phyloP scores from a whole-genome alignment of 805 yeast genomes.

The Suhomyces tanzawaensis region DNA sequence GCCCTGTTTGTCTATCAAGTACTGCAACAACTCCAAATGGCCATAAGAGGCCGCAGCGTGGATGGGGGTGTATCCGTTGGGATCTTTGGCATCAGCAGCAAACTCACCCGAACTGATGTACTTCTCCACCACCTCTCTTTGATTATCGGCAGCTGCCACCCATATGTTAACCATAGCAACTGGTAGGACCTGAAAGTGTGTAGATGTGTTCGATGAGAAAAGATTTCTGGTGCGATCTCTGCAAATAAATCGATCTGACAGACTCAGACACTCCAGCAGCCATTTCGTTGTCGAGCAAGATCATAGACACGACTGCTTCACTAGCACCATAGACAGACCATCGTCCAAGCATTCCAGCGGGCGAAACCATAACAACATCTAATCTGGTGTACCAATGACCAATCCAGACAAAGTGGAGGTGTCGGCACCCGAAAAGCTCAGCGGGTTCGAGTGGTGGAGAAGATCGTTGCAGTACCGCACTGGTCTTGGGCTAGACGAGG shows the following conservation, averaged over 20 bases:
- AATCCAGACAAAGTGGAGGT: constrained; percentile 1
- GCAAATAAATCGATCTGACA: too few species aligned
- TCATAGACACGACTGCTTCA: too few species aligned
- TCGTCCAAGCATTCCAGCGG: too few species aligned
- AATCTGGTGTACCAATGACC: too few species aligned
- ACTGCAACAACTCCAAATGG: constrained; percentile 62
- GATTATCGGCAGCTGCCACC: constrained; percentile 93
- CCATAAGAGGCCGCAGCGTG: constrained; percentile 98
- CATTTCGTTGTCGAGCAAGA: too few species aligned
- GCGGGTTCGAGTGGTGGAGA: constrained; percentile 81
- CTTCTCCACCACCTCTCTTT: constrained; percentile 54
- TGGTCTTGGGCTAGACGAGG: constrained; percentile 58
- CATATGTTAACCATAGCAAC: constrained; percentile 65
- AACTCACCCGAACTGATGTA: constrained; percentile 49
- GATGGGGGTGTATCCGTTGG: constrained; percentile 93
- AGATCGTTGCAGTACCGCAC: constrained; percentile 68
- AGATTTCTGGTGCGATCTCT: too few species aligned
- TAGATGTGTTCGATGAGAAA: too few species aligned
- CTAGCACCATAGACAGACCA: too few species aligned
- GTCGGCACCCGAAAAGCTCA: constrained; percentile 30
- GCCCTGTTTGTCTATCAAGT: constrained; percentile 62
- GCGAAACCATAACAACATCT: too few species aligned
- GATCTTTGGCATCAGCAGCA: constrained; percentile 75
- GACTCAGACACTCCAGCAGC: too few species aligned
- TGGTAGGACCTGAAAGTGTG: too few species aligned